Evolutionary conservation across 176 grass and related monocot species (phyloP).

Genomic region (Bonia amplexicaulis): DNA sequence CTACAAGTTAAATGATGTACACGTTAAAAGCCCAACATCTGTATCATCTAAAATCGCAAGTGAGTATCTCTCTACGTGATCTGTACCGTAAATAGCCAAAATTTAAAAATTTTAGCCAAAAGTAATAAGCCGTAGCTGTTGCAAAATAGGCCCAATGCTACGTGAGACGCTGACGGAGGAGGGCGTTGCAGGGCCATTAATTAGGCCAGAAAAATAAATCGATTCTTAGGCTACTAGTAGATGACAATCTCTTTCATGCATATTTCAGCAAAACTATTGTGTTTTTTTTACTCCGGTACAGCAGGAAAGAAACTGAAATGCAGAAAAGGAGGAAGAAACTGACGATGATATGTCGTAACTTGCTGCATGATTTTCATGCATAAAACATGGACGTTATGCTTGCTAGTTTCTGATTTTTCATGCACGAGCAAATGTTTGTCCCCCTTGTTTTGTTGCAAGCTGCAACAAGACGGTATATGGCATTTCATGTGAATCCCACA

Average conservation of each 20-base stretch:
- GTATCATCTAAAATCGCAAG: too few species aligned
- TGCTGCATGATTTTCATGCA: slow-evolving; percentile 10
- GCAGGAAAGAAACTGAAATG: background rate
- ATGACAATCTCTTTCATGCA: background rate
- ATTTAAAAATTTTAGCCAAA: too few species aligned
- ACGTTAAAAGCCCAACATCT: too few species aligned
- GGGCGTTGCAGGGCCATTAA: background rate
- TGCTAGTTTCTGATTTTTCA: background rate
- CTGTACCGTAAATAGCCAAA: too few species aligned
- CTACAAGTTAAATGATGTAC: too few species aligned
- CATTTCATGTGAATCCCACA: background rate
- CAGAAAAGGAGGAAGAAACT: background rate
- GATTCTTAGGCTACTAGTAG: background rate
- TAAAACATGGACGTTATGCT: background rate
- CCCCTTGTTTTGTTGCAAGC: background rate
- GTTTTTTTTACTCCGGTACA: background rate
- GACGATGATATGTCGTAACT: background rate
- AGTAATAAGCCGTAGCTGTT: too few species aligned
- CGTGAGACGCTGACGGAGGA: slow-evolving; percentile 14
- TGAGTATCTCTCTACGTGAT: too few species aligned
- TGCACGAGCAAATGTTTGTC: background rate
- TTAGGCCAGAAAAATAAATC: background rate
- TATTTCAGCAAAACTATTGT: background rate
- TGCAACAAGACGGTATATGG: background rate
- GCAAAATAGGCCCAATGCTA: too few species aligned